Percentiles rank a stretch among this genome's conserved stretches.
phyloP scores from a whole-genome alignment of 1,284 basidiomycete genomes.

The Rhizoctonia solani region DNA sequence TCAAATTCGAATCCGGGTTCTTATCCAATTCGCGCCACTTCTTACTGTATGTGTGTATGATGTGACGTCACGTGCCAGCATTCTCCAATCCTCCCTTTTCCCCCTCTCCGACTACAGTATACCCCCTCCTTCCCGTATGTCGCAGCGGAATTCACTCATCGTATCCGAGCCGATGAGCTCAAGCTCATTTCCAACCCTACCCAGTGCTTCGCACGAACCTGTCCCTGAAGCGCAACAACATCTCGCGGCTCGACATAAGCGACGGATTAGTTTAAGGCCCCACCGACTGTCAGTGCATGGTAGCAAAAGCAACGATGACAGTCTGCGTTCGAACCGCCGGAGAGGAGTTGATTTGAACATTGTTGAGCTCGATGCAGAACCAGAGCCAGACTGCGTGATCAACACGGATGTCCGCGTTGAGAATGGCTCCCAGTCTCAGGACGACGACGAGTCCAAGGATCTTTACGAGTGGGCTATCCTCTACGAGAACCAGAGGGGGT shows the following conservation, averaged over 20 bases:
- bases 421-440: conserved; percentile 6
- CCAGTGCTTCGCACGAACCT: conserved; percentile 12
- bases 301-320: too few relatives aligned
- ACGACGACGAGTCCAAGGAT: conserved; percentile 36
- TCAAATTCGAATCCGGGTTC: too few relatives aligned
- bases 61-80: conserved; percentile 28
- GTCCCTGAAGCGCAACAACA: conserved; percentile 21
- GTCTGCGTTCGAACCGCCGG: background rate
- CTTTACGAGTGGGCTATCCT: conserved; percentile 73
- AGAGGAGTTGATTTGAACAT: conserved; percentile 7
- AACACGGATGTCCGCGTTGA: conserved; percentile 11
- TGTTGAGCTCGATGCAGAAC: background rate
- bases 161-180: background rate
- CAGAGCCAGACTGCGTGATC: conserved; percentile 26
- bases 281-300: conserved; percentile 10
- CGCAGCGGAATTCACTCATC: background rate
- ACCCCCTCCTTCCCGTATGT: conserved; percentile 28
- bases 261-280: conserved; percentile 9
- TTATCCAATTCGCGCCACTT: too few relatives aligned
- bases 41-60: background rate
- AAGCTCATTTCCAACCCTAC: conserved; percentile 8
- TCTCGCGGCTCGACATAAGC: conserved; percentile 1
- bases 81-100: background rate
- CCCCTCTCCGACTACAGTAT: conserved; percentile 21
- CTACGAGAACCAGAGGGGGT: conserved; percentile 83